Base-by-base conservation (phyloP, 768 basidiomycete genomes). In the Lyophyllum semitale region DNA sequence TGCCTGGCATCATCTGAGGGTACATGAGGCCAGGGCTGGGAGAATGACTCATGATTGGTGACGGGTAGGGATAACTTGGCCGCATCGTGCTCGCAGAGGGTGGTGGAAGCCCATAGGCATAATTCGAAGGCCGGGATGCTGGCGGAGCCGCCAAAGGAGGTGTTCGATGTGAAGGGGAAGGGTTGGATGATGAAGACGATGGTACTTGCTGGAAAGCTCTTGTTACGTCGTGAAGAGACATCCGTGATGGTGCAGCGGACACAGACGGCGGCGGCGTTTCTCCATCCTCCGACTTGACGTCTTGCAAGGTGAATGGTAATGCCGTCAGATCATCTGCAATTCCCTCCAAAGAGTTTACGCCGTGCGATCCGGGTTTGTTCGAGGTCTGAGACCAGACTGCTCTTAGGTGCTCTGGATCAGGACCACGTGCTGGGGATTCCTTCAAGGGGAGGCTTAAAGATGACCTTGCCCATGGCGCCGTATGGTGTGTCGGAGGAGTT, bases 121-220 rank as follows among this genome's bases (percentile, higher is more conserved):
- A 75, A 45, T 67, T 64, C 8, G 70, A 68, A 35, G 79, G 79
- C 30, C 78, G 77, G 49, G 37, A 38, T 38, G 78, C 74, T 44
- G 77, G 75, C 53, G 78, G 77, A 17, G 84, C 73, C 20, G 84
- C 79, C 20, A 86, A 82, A 2, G 83, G 71, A 27, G 63, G 53
- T 29, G 79, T 71, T 57, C 84, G 78, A 58, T 77, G 79, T 33
- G 76, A 65, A 12, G 78, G 65, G 42, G 78, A 70, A 44, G 59
- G 42, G 17, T 67, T 80, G 13, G 80, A 69, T 15, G 83, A 78
- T 2, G 89, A 77, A 8, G 77, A 77, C 6, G 83, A 73, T 3
- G 91, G 91, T 25, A 93, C 92, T 70, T 87, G 87, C 65, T 94
- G 92, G 73, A 94, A 94, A 20, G 91, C 90, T 54, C 89, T 84